Evolutionary conservation across 2,329 filamentous ascomycete species (phyloP).

Genomic region (Phyllosticta ampelicida): DNA sequence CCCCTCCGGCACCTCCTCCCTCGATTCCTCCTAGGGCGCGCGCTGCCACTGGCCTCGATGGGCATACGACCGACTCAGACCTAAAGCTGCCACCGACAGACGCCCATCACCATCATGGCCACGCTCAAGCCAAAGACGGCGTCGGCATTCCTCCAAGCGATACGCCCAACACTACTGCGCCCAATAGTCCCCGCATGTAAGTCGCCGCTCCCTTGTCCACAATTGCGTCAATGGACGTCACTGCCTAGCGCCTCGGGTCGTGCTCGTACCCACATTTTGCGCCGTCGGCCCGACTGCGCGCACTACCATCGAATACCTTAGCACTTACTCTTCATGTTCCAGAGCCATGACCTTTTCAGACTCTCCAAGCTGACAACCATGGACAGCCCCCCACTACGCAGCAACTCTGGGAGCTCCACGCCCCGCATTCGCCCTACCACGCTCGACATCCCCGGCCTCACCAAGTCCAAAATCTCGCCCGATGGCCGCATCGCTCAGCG

Average conservation of each 20-base stretch:
- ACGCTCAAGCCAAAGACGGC: slow-evolving; percentile 25
- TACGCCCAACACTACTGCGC: slow-evolving; percentile 52
- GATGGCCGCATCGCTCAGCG: slow-evolving; percentile 88
- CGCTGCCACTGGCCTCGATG: neutral
- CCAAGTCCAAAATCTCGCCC: slow-evolving; percentile 86
- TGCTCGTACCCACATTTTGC: slow-evolving; percentile 8
- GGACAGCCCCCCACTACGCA: slow-evolving; percentile 53
- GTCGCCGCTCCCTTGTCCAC: slow-evolving; percentile 16
- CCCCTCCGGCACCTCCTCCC: slow-evolving; percentile 14
- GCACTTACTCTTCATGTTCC: neutral
- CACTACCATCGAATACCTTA: slow-evolving; percentile 7
- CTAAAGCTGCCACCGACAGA: slow-evolving; percentile 22
- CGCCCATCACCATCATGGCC: neutral
- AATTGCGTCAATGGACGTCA: slow-evolving; percentile 10
- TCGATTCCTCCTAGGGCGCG: slow-evolving; percentile 9
- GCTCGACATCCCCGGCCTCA: slow-evolving; percentile 92
- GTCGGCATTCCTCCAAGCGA: slow-evolving; percentile 48
- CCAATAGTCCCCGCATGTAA: slow-evolving; percentile 52
- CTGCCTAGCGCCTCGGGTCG: slow-evolving; percentile 3
- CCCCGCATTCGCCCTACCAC: slow-evolving; percentile 84
- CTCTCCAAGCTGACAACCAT: slow-evolving; percentile 12
- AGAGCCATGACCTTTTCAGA: slow-evolving; percentile 10
- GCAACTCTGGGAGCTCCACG: slow-evolving; percentile 60
- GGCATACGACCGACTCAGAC: slow-evolving; percentile 16
- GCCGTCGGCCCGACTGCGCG: slow-evolving; percentile 9